Evolutionary conservation across 768 basidiomycete species (phyloP).

Genomic region (Mrakia gelida): DNA sequence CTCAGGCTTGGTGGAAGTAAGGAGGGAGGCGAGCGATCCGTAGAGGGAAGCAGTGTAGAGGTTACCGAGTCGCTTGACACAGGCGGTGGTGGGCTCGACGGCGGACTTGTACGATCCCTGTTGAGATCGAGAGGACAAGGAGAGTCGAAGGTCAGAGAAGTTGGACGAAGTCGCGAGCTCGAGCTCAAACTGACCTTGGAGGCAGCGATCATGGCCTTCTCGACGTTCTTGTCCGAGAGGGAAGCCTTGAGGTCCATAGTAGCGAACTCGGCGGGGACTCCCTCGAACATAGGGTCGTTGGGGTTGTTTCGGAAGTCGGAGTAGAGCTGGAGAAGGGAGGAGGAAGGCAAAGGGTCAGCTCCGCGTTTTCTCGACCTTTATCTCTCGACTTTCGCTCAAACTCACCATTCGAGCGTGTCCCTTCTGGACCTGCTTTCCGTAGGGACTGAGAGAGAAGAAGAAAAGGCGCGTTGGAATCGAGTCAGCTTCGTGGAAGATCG

Average conservation of each 20-base stretch:
- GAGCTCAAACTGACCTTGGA: constrained; percentile 53
- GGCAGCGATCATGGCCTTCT: constrained; percentile 84
- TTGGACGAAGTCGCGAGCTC: background rate
- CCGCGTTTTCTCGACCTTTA: background rate
- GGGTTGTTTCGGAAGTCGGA: constrained; percentile 88
- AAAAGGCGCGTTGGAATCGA: background rate
- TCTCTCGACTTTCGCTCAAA: background rate
- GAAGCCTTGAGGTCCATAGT: constrained; percentile 62
- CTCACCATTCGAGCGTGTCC: constrained; percentile 78
- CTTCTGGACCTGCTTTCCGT: constrained; percentile 98
- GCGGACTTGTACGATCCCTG: constrained; percentile 60
- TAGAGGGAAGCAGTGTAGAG: constrained; percentile 98
- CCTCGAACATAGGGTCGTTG: constrained; percentile 54
- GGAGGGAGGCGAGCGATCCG: constrained; percentile 82
- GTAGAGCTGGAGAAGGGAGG: constrained; percentile 50
- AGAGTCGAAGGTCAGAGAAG: background rate
- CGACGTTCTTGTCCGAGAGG: constrained; percentile 87
- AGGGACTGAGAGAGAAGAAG: constrained; percentile 56
- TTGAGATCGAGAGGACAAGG: too few relatives aligned
- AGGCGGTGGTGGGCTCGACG: constrained; percentile 76
- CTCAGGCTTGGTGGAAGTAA: constrained; percentile 66
- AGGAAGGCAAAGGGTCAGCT: constrained; percentile 11
- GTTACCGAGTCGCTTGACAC: constrained; percentile 89
- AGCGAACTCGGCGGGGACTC: constrained; percentile 65
- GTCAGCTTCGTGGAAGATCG: background rate